Conservation (phyloP, 2,329 filamentous ascomycete species). For the Penicillium sp. region DNA sequence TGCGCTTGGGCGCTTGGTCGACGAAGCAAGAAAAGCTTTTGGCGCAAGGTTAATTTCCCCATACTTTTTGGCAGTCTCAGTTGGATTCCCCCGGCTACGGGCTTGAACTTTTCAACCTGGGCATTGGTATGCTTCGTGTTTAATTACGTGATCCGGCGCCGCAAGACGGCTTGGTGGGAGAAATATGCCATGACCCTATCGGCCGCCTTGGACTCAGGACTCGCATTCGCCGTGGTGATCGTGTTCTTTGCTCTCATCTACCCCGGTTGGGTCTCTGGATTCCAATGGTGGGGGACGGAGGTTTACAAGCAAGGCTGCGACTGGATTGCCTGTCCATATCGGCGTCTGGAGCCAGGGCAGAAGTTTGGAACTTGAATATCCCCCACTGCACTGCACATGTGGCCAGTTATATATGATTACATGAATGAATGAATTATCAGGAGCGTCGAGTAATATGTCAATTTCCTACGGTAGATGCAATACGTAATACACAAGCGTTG, state of each 20-base stretch:
- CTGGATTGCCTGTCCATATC: conserved; percentile 77
- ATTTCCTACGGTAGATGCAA: not conserved
- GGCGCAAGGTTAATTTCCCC: conserved; percentile 77
- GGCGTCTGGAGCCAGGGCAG: conserved; percentile 60
- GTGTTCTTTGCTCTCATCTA: conserved; percentile 88
- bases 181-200: conserved; percentile 91
- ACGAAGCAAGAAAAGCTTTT: conserved; percentile 58
- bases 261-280: conserved; percentile 69
- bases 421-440: not conserved
- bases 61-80: conserved; percentile 79
- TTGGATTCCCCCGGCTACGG: conserved; percentile 83
- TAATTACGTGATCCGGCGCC: conserved; percentile 71
- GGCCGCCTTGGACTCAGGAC: conserved; percentile 77
- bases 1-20: conserved; percentile 70
- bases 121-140: conserved; percentile 81
- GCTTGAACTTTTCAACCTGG: conserved; percentile 87
- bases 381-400: not conserved
- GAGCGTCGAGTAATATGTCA: not conserved
- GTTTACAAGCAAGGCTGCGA: conserved; percentile 82
- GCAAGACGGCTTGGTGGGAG: conserved; percentile 78
- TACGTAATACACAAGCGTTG: too few relatives aligned
- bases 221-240: conserved; percentile 79
- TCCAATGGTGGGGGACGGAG: conserved; percentile 88
- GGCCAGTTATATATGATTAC: not conserved
- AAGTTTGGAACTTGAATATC: conserved; percentile 55